Evolutionary conservation across 257 asterid genomes (phyloP).

Genomic region (Rhazya stricta): DNA sequence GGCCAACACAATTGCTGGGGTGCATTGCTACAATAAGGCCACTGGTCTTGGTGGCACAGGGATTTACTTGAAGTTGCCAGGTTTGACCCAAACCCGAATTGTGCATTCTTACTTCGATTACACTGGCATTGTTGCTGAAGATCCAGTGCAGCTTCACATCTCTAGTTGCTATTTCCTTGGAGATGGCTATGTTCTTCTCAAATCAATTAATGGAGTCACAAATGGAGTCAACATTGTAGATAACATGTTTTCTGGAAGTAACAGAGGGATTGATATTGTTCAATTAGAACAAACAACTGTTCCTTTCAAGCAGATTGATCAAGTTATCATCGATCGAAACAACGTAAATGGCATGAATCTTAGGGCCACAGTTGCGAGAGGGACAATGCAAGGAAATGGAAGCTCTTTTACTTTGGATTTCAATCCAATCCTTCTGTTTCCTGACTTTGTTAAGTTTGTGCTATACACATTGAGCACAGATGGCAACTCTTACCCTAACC

Average conservation of each 20-base stretch:
- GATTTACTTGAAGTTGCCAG: slow-evolving; percentile 53
- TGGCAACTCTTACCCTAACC: slow-evolving; percentile 41
- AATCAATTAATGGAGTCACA: slow-evolving; percentile 52
- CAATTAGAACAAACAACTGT: slow-evolving; percentile 46
- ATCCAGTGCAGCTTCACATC: slow-evolving; percentile 75
- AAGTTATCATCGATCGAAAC: slow-evolving; percentile 58
- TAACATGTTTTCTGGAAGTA: slow-evolving; percentile 72
- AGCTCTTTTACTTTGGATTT: slow-evolving; percentile 65
- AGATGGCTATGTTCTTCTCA: slow-evolving; percentile 52
- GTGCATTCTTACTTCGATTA: slow-evolving; percentile 69
- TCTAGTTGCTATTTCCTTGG: slow-evolving; percentile 74
- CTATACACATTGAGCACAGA: slow-evolving; percentile 52
- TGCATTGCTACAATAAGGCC: slow-evolving; percentile 91
- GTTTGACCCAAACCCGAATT: slow-evolving; percentile 67
- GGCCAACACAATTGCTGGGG: slow-evolving; percentile 65
- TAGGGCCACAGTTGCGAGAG: slow-evolving; percentile 58
- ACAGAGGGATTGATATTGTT: slow-evolving; percentile 47
- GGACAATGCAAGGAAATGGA: slow-evolving; percentile 40
- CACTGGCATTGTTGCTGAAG: slow-evolving; percentile 88
- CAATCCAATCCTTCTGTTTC: slow-evolving; percentile 58
- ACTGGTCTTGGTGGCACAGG: slow-evolving; percentile 78
- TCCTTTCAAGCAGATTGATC: slow-evolving; percentile 46
- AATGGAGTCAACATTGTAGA: slow-evolving; percentile 66
- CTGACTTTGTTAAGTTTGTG: slow-evolving; percentile 45
- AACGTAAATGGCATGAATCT: slow-evolving; percentile 61